Conservation (phyloP, 2,329 filamentous ascomycete species). For the Botrytis byssoidea region DNA sequence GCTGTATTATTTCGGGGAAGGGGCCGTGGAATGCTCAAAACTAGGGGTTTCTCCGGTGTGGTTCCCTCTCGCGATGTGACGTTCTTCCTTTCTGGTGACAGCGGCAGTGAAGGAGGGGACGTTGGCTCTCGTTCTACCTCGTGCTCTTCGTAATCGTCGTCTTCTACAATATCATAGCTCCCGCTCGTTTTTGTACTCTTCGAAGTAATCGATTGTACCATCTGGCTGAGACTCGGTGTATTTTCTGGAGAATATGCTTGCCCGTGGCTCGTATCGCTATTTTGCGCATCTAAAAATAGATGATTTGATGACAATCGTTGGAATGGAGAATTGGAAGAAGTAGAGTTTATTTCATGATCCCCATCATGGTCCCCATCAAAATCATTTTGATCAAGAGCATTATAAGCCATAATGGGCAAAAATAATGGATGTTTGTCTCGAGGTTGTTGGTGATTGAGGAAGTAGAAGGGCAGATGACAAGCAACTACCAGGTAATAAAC, state of each 20-base stretch:
- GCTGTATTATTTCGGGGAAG: conserved; percentile 27
- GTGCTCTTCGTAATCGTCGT: conserved; percentile 27
- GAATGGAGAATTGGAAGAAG: conserved; percentile 16
- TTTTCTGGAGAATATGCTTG: conserved; percentile 16
- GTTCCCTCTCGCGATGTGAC: conserved; percentile 15
- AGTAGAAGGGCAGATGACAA: background rate
- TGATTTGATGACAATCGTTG: conserved; percentile 18
- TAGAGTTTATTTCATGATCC: conserved; percentile 11
- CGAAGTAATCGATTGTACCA: conserved; percentile 25
- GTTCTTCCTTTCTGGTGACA: conserved; percentile 18
- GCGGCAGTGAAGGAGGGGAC: conserved; percentile 10
- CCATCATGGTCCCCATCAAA: conserved; percentile 6
- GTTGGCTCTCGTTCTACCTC: conserved; percentile 9
- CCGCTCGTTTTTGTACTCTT: conserved; percentile 23
- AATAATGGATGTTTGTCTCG: conserved; percentile 4
- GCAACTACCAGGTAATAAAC: background rate
- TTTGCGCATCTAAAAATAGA: conserved; percentile 32
- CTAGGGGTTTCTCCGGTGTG: conserved; percentile 18
- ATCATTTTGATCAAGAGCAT: conserved; percentile 23
- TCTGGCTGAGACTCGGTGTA: conserved; percentile 17
- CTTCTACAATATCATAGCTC: conserved; percentile 29
- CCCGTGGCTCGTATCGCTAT: conserved; percentile 25
- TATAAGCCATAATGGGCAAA: conserved; percentile 25
- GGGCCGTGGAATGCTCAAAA: conserved; percentile 28
- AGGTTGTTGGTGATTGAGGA: conserved; percentile 8